These are phyloP conservation scores for Ulmus americana DNA, from an alignment of 331 rosid genomes.

Conservation along the genomic window DNA sequence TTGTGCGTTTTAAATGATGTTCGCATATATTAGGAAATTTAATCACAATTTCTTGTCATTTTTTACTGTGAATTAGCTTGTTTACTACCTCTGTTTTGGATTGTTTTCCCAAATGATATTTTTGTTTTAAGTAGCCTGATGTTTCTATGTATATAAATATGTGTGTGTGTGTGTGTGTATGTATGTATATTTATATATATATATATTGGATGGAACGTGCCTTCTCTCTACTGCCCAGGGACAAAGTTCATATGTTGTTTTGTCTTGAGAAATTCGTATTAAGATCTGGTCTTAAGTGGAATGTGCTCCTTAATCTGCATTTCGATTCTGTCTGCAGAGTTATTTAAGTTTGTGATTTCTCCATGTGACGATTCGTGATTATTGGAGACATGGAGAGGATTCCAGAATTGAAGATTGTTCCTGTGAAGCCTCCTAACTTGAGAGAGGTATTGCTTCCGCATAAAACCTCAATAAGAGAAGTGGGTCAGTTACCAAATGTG, in stretches of 20 bases:
- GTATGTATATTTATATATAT: too few relatives aligned
- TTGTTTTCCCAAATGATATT: conserved; percentile 8
- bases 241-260: conserved; percentile 1
- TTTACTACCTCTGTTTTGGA: conserved; percentile 12
- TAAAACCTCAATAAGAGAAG: conserved; percentile 21
- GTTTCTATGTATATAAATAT: too few relatives aligned
- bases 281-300: conserved; percentile 15
- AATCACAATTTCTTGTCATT: background rate
- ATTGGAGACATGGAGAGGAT: conserved; percentile 66
- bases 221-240: background rate
- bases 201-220: background rate
- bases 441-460: conserved; percentile 42
- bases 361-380: conserved; percentile 39
- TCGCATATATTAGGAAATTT: background rate
- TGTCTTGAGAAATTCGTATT: conserved; percentile 17
- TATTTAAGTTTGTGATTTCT: conserved; percentile 19
- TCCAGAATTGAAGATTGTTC: conserved; percentile 56
- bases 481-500: conserved; percentile 51
- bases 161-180: too few relatives aligned
- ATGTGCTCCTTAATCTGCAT: conserved; percentile 22
- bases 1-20: background rate
- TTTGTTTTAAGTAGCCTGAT: background rate
- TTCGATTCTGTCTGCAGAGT: conserved; percentile 42
- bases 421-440: conserved; percentile 39
- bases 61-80: background rate